Evolutionary conservation across 2,329 filamentous ascomycete species (phyloP), one percentile per base, ranked within the genome.

Genomic region (Scedosporium apiospermum): DNA sequence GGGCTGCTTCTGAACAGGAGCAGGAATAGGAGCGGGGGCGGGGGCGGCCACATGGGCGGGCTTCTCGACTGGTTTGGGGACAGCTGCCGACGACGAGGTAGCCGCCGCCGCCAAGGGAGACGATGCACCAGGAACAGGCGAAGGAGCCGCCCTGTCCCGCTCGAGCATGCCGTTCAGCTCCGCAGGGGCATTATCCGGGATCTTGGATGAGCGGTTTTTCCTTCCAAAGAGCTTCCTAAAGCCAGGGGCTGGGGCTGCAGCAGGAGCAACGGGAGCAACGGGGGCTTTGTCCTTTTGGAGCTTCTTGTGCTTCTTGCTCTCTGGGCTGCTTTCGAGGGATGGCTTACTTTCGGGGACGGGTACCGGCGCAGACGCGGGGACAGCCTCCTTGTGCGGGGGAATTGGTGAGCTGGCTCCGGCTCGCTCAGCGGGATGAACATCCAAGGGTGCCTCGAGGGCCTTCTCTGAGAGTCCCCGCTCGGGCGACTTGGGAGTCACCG

Each of bases 161-260:
- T 73, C 78, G 67, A 81, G 79, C 78, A 82, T 81, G 68, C 69
- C 77, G 71, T 77, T 82, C 65, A 80, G 73, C 68, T 82, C 81
- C 64, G 73, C 74, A 63, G 77, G 77, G 44, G 82, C 79, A 64
- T 81, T 80, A 1, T 85, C 82, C 6, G 80, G 80, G 23, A 81
- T 68, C 73, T 82, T 88, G 42, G 81, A 87, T 64, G 75, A 69
- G 64, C 82, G 78, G 69, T 86, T 86, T 74, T 85, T 88, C 67
- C 85, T 82, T 57, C 80, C 80, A 69, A 90, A 89, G 51, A 90
- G 77, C 73, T 88, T 88, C 65, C 82, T 82, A 67, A 90, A 80
- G 16, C 85, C 83, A 38, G 77, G 77, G 49, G 71, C 67, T 9
- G 51, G 71, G 63, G 62, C 51, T 58, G 70, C 70, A 68, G 62